These are phyloP conservation scores for Phytophthora ramorum DNA, from an alignment of 352 stramenopile species.

Conservation along the genomic window DNA sequence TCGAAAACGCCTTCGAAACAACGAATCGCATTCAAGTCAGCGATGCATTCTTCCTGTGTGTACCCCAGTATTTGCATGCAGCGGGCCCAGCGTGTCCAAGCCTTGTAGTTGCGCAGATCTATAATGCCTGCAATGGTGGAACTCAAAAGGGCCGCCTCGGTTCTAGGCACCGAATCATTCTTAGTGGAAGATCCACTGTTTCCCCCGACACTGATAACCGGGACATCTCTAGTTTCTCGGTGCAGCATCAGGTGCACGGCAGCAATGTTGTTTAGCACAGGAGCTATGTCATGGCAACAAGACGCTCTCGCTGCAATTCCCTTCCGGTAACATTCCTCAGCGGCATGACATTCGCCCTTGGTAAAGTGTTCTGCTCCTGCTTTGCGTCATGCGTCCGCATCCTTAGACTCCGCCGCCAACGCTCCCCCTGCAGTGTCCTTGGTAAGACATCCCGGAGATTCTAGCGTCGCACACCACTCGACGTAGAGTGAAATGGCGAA, in stretches of 20 bases:
- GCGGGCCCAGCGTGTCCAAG: conserved; percentile 30
- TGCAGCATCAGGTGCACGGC: conserved; percentile 23
- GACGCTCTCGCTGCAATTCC: conserved; percentile 4
- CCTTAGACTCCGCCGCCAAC: not conserved
- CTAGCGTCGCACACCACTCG: conserved; percentile 23
- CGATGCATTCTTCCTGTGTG: conserved; percentile 7
- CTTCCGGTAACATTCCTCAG: conserved; percentile 25
- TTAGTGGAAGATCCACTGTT: not conserved
- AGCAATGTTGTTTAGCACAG: conserved; percentile 37
- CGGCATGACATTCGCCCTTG: conserved; percentile 8
- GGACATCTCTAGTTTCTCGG: conserved; percentile 1
- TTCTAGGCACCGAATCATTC: not conserved
- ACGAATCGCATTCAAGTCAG: conserved; percentile 25
- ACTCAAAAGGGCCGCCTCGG: conserved; percentile 27
- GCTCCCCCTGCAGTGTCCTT: not conserved
- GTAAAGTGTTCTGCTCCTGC: conserved; percentile 19
- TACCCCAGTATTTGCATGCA: conserved; percentile 27
- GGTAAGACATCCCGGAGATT: not conserved
- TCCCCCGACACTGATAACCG: not conserved
- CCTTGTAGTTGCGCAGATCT: conserved; percentile 36
- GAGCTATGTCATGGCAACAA: conserved; percentile 11
- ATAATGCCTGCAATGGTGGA: conserved; percentile 38
- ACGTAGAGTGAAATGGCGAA: conserved; percentile 15
- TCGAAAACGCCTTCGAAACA: not conserved
- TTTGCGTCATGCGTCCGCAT: conserved; percentile 18